Evolutionary conservation across 2,329 filamentous ascomycete genomes (phyloP), one percentile per base, ranked within the genome.

Genomic region (Ophiosphaerella korrae): DNA sequence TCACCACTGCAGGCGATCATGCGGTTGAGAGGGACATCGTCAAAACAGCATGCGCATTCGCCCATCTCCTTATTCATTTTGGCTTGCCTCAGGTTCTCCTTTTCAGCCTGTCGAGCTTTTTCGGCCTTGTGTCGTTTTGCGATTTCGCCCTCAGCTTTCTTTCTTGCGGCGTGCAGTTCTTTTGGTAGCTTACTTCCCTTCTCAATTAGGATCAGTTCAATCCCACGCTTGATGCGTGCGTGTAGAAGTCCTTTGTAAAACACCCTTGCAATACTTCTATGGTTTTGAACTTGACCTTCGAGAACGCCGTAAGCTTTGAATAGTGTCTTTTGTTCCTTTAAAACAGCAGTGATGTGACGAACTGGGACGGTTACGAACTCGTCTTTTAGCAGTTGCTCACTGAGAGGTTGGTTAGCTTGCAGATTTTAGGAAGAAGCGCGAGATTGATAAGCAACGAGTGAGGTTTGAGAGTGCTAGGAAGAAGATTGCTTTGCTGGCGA

Each of bases 1-100:
- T 81, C 77, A 13, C 81, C 84, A 43, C 84, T 74, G 68, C 91
- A 96, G 56, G 83, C 78, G 1, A 90, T 80, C 77, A 90, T 84
- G 41, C 85, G 81, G 59, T 89, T 89, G 39, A 85, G 71, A 2
- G 88, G 80, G 42, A 80, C 78, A 3, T 91, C 85, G 6, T 79
- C 78, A 63, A 83, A 94, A 71, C 91, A 96, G 64, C 89, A 91
- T 37, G 80, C 81, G 60, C 76, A 95, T 59, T 93, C 89, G 9
- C 78, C 72, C 35, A 87, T 76, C 14, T 82, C 78, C 1, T 85
- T 58, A 16, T 57, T 58, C 35, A 45, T 51, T 13, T 58, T 45
- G 13, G 71, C 69, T 43, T 45, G 43, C 9, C 52, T 40, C 12
- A 74, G 51, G 40, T 78, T 78, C 14, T 64, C 60, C 31, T 71